Percentiles rank a stretch among this genome's conserved stretches.
Conservation (phyloP, 2,329 filamentous ascomycete species). For the Paraphaeosphaeria minitans region DNA sequence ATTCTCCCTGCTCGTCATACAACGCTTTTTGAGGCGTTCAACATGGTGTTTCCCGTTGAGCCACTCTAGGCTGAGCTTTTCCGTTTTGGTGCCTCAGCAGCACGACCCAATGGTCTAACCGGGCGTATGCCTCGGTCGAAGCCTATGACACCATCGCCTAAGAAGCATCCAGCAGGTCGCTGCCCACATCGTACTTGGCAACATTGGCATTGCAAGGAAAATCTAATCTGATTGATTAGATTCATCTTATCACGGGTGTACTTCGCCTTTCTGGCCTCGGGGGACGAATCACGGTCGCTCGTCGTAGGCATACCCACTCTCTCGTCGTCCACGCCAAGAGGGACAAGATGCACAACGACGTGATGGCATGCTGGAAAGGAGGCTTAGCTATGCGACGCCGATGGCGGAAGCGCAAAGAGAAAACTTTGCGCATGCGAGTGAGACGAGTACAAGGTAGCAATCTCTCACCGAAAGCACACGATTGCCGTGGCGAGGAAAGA, state of each 20-base stretch:
- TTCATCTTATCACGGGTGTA: slow-evolving; percentile 20
- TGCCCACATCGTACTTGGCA: slow-evolving; percentile 4
- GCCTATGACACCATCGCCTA: slow-evolving; percentile 8
- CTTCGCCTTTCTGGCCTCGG: background rate
- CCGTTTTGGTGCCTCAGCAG: background rate
- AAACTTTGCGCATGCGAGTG: background rate
- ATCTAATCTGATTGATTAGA: slow-evolving; percentile 38
- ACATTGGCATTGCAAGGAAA: slow-evolving; percentile 11
- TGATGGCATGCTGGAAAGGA: background rate
- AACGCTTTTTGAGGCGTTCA: background rate
- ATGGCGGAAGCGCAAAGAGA: slow-evolving; percentile 4
- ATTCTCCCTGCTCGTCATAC: background rate
- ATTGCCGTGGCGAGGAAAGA: background rate
- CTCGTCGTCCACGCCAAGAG: slow-evolving; percentile 1
- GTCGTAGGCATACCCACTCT: background rate
- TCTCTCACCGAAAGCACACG: background rate
- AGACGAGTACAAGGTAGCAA: background rate
- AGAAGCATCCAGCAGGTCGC: slow-evolving; percentile 8
- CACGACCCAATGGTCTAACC: background rate
- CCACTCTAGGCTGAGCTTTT: background rate
- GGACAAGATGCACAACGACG: slow-evolving; percentile 9
- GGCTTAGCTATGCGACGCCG: background rate
- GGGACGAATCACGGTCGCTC: background rate
- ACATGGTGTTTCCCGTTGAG: background rate
- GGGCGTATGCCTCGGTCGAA: background rate